phyloP scores from a whole-genome alignment of 805 yeast genomes.

The Candida suzukii region DNA sequence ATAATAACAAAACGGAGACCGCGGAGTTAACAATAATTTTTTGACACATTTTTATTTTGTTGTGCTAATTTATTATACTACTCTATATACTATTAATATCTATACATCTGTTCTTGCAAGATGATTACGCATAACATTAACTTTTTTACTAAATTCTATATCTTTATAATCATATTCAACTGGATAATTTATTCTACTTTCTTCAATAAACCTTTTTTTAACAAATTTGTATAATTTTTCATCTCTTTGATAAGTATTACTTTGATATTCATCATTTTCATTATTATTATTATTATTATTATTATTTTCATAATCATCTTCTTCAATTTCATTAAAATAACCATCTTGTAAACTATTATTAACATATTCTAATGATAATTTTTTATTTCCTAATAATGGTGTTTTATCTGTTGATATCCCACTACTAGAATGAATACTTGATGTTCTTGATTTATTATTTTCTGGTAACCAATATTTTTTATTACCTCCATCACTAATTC shows the following conservation, averaged over 20 bases:
- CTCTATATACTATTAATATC: no score
- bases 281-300: neutral
- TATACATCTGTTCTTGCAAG: neutral
- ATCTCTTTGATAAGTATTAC: conserved; percentile 15
- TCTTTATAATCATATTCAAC: conserved; percentile 22
- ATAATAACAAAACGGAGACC: no score
- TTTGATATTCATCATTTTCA: neutral
- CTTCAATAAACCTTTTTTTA: conserved; percentile 27
- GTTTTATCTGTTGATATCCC: neutral
- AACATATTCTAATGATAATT: no score
- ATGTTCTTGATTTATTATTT: neutral
- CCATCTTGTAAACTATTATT: no score
- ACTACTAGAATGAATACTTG: neutral
- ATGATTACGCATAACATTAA: conserved; percentile 9
- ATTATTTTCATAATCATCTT: neutral
- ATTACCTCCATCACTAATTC: conserved; percentile 74
- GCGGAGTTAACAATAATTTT: no score
- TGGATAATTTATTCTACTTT: conserved; percentile 33
- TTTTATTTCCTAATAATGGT: neutral
- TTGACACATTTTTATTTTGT: no score
- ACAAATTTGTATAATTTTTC: conserved; percentile 27
- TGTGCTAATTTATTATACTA: no score
- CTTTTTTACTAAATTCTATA: conserved; percentile 11
- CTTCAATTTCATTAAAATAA: no score
- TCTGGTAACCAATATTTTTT: conserved; percentile 71